Conservation (phyloP, 129 eudicot genomes). For the Sambucus nigra region DNA sequence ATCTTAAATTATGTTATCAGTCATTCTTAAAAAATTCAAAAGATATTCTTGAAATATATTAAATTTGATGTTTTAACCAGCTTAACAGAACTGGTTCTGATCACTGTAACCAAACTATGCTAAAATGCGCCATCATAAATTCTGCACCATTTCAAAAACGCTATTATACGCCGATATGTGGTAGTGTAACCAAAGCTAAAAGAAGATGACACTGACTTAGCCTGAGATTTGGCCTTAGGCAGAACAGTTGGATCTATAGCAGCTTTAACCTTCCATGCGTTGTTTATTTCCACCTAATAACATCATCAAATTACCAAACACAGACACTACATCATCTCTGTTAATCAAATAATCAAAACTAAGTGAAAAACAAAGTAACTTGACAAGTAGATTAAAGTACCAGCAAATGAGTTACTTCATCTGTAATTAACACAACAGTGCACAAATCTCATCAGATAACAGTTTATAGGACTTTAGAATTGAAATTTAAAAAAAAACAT, state of each 20-base stretch:
- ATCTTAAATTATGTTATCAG: too few species aligned
- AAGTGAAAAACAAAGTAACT: neutral
- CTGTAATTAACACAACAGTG: conserved; percentile 27
- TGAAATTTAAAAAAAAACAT: neutral
- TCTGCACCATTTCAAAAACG: neutral
- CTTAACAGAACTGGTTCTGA: too few species aligned
- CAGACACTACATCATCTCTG: neutral
- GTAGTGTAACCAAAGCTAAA: neutral
- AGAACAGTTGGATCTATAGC: conserved; percentile 67
- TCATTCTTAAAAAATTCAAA: too few species aligned
- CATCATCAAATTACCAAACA: neutral
- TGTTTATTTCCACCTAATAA: conserved; percentile 58
- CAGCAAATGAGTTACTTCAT: conserved; percentile 86
- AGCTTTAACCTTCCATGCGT: conserved; percentile 76
- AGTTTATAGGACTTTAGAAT: neutral
- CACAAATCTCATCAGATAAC: conserved; percentile 11
- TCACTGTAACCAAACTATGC: neutral
- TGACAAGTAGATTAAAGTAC: conserved; percentile 19
- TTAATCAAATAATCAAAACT: neutral
- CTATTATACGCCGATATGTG: too few species aligned
- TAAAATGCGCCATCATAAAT: conserved; percentile 4
- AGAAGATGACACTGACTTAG: conserved; percentile 52
- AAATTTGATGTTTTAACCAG: too few species aligned
- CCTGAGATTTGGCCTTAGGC: conserved; percentile 74
- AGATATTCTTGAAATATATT: too few species aligned